Evolutionary conservation across 106 monocot genomes (phyloP).

Genomic region (Chionographis japonica): DNA sequence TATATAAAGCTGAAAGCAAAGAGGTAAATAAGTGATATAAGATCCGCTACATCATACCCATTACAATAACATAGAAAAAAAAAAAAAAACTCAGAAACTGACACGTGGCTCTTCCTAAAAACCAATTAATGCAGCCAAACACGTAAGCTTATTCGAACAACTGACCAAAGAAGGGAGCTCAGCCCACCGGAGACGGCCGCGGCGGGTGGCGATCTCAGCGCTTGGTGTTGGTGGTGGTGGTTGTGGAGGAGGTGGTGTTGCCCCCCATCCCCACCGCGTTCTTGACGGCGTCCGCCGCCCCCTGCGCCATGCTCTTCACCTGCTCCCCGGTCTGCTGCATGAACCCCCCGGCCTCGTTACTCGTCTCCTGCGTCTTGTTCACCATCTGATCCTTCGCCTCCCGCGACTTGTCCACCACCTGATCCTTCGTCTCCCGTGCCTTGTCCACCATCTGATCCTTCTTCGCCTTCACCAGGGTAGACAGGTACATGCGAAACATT

Average conservation of each 20-base stretch:
- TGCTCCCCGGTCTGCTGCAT: conserved; percentile 22
- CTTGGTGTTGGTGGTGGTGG: neutral
- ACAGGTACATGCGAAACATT: neutral
- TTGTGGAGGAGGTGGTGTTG: conserved; percentile 1
- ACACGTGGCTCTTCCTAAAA: too few relatives aligned
- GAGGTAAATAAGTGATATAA: too few relatives aligned
- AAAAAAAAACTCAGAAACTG: too few relatives aligned
- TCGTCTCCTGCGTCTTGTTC: conserved; percentile 2
- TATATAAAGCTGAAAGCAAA: too few relatives aligned
- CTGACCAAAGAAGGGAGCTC: too few relatives aligned
- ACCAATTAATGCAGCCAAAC: too few relatives aligned
- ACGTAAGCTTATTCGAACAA: too few relatives aligned
- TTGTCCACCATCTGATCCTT: conserved; percentile 25
- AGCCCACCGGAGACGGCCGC: too few relatives aligned
- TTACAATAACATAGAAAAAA: too few relatives aligned
- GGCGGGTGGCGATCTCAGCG: too few relatives aligned
- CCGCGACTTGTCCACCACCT: conserved; percentile 4
- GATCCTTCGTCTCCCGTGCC: neutral
- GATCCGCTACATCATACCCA: too few relatives aligned
- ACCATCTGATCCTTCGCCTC: neutral
- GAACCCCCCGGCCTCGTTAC: conserved; percentile 12
- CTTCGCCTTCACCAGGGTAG: conserved; percentile 5
- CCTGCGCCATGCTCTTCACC: conserved; percentile 16
- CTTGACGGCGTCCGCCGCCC: neutral
- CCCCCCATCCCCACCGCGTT: conserved; percentile 13